Evolutionary conservation across 2,329 filamentous ascomycete genomes (phyloP), one percentile per base, ranked within the genome.

Genomic region (Cladosporium sp.): DNA sequence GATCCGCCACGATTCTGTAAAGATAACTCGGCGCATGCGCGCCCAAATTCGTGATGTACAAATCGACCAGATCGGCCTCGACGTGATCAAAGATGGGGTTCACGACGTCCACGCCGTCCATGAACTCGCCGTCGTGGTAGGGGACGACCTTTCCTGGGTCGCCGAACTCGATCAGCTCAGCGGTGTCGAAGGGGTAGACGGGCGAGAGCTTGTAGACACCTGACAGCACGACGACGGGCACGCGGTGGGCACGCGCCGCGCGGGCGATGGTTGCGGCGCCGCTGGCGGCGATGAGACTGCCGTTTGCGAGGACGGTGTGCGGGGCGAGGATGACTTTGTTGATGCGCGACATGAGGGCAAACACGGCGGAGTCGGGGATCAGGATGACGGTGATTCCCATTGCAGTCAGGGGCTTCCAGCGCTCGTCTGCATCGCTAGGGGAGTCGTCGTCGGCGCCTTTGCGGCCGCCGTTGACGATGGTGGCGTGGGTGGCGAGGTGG

Each of bases 161-260:
- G 18, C 92, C 94, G 80, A 92, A 92, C 79, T 97, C 94, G 66
- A 97, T 91, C 67, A 96, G 81, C 5, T 88, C 87, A 69, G 92
- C 90, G 62, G 91, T 89, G 72, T 95, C 89, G 72, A 93, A 93
- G 1, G 93, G 91, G 73, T 93, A 94, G 66, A 96, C 89, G 0
- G 95, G 93, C 71, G 92, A 96, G 64, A 99, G 86, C 79, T 96
- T 96, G 83, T 97, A 98, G 23, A 98, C 89, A 34, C 93, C 94
- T 61, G 90, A 91, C 51, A 99, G 86, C 3, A 96, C 92, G 26
- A 98, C 89, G 21, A 99, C 93, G 0, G 93, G 91, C 26, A 90
- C 92, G 69, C 89, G 88, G 73, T 93, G 90, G 70, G 90, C 88
- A 75, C 90, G 90, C 16, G 95, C 95, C 8, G 93, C 93, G 67